A percentile compares a stretch with the other conserved stretches of the same genome.
Evolutionary conservation across 1,139 yeast genomes (phyloP).

Genomic region (Kodamaea derodonti): DNA sequence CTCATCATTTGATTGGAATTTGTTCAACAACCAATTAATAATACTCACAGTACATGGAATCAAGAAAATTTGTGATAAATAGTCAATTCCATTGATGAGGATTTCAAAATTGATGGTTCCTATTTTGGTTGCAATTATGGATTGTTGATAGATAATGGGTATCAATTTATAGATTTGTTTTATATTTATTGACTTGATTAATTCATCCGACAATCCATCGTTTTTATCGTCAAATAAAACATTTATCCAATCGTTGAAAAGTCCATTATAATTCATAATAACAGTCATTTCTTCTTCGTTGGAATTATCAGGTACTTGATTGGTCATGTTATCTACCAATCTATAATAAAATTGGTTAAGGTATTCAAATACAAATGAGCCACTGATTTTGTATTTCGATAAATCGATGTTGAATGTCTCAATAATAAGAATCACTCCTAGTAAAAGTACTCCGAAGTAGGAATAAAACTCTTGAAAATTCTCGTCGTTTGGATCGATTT

Average conservation of each 20-base stretch:
- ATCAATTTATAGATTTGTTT: slow-evolving; percentile 67
- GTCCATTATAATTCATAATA: slow-evolving; percentile 37
- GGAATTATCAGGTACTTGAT: slow-evolving; percentile 9
- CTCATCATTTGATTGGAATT: slow-evolving; percentile 11
- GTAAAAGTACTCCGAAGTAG: slow-evolving; percentile 57
- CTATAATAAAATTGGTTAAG: slow-evolving; percentile 33
- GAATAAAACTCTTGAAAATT: slow-evolving; percentile 69
- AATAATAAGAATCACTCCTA: slow-evolving; percentile 46
- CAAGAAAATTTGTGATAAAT: slow-evolving; percentile 40
- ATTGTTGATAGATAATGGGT: slow-evolving; percentile 73
- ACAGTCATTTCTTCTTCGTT: slow-evolving; percentile 30
- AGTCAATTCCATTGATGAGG: slow-evolving; percentile 41
- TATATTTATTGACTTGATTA: slow-evolving; percentile 63
- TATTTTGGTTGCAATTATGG: slow-evolving; percentile 56
- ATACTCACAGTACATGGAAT: slow-evolving; percentile 38
- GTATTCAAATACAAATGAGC: slow-evolving; percentile 33
- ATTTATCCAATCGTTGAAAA: slow-evolving; percentile 71
- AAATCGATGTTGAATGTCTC: slow-evolving; percentile 42
- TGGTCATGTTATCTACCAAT: slow-evolving; percentile 27
- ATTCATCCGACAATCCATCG: slow-evolving; percentile 83
- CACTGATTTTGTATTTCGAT: slow-evolving; percentile 20
- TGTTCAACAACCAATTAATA: slow-evolving; percentile 26
- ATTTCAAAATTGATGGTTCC: slow-evolving; percentile 42
- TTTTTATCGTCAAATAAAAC: slow-evolving; percentile 70
- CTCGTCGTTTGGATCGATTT: slow-evolving; percentile 39